Base-by-base conservation (phyloP, 768 basidiomycete species). In the Lactarius vividus region DNA sequence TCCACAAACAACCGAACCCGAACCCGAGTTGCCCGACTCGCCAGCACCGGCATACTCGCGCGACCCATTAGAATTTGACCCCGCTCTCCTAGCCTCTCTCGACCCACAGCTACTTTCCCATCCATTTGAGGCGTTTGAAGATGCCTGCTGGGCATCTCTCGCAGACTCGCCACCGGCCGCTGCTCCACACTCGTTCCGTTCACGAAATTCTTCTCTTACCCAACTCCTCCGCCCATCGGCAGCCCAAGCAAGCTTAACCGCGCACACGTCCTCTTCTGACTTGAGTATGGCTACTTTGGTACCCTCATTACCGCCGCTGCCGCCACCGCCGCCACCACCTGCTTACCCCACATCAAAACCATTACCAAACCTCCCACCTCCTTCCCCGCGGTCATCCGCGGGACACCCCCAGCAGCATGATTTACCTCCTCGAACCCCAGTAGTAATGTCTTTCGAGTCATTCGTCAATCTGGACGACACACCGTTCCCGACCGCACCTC, bases 61-160 rank as follows among this genome's bases (percentile, higher is more conserved):
- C 57, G 62, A 67, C 9, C 61, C 66, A 0, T 29, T 63, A 13
- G 61, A 67, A 26, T 63, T 63, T n/a, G 66, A 67, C 7, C 66
- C 66, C 1, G 62, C 42, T 31, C 52, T 67, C 23, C 57, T 67
- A 16, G 66, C 66, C 0, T 39, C 61, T 20, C 61, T 67, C 35
- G 66, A 67, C 40, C 2, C 57, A 3, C 66, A 67, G 23, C 62
- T 67, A 23, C 57, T 18, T 33, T 26, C 37, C 5, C 23, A 11
- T 40, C 66, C 66, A 16, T 63, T 67, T 31, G 66, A 63, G 20
- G 66, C 62, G 20, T 63, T 67, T 44, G 66, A 67, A 26, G 66
- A 67, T 3, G 18, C 23, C 5, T 63, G 39, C 9, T 63, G 61
- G 57, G 49, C 66, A 39, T 29, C 33, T 53, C 42, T 58, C 49